Evolutionary conservation across 139 green algal genomes (phyloP), one percentile per base, ranked within the genome.

Genomic region (Haematococcus sp.): DNA sequence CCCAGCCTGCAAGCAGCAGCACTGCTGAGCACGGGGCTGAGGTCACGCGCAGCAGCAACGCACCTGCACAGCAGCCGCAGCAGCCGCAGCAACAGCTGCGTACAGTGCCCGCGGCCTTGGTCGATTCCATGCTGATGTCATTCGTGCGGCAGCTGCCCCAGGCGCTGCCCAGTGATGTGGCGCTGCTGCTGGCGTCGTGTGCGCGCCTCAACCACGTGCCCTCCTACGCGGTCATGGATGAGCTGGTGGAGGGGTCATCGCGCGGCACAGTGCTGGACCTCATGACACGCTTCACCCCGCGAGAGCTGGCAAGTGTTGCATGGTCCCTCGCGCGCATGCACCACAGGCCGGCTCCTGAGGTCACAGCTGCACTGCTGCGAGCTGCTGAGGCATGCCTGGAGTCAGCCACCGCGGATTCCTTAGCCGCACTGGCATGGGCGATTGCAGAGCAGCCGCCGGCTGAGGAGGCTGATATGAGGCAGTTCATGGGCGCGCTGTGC

Each of bases 401-500:
- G 11, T 28, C 23, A 3, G 28, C 30, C n/a, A 65, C 58, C 15
- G 58, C 58, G 22, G 58, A 65, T 4, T 40, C 28, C 58, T 3
- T 65, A 3, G 28, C 58, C 4, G 30, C 58, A 19, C 25, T 65
- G 23, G 58, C 30, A 3, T 65, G 58, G 58, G 23, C n/a, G 58
- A 9, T 65, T 2, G 58, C 58, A 4, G 58, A 65, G 58, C 58
- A 65, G 58, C 58, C 28, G n/a, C n/a, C 28, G 3, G 30, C n/a
- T 15, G 58, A 65, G 23, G 23, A 22, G 4, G 30, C 11, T n/a
- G n/a, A 28, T 34, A 30, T 65, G 25, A 9, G 58, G 23, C 58
- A 65, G 58, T 30, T 65, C n/a, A 28, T 65, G 58, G 23, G 23
- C n/a, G 58, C n/a, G 17, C n/a, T 65, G 58, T 65, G 58, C 11